Base-by-base conservation (phyloP, 768 basidiomycete species). In the Tricholoma flavovirens region DNA sequence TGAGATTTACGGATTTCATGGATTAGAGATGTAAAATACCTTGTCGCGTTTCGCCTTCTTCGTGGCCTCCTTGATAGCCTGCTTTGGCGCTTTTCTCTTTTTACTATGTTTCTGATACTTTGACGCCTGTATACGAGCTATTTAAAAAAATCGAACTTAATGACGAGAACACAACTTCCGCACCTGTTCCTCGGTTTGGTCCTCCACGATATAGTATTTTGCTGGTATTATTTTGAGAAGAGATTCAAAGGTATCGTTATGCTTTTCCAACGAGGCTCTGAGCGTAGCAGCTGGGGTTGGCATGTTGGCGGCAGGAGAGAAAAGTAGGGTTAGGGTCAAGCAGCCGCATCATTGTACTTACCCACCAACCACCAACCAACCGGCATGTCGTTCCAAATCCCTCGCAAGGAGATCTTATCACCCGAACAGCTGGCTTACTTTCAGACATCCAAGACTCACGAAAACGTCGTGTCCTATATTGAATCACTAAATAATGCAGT, bases 41-140 rank as follows among this genome's bases (percentile, higher is more conserved):
- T 94, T 95, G 54, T 90, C 89, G 42, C 84, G 80, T 68, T 88
- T 91, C 0, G 92, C 92, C 64, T 92, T 93, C 71, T 88, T 92
- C 10, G 89, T 84, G 1, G 86, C 89, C 69, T 95, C 92, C 67
- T 96, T 93, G 33, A 91, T 77, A 42, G 86, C 87, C 64, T 95
- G 93, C 66, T 91, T 93, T 2, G 87, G 82, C 21, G 86, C 82
- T 60, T 88, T 87, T 73, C 80, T 79, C 61, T 92, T 90, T 73
- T 92, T 95, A 72, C 85, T 93, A 70, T 93, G 86, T 69, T 92
- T 92, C 61, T 89, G 87, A 66, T 85, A 92, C 69, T 86, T 92
- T 21, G 81, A 83, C 5, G 80, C 75, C 45, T 74, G 70, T 83
- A 83, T 15, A 12, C 43, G 54, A 17, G 32, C 84, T 1, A 32